These are phyloP conservation scores for Chimonanthus salicifolius DNA, from an alignment of 164 flowering plant genomes.

Conservation along the genomic window DNA sequence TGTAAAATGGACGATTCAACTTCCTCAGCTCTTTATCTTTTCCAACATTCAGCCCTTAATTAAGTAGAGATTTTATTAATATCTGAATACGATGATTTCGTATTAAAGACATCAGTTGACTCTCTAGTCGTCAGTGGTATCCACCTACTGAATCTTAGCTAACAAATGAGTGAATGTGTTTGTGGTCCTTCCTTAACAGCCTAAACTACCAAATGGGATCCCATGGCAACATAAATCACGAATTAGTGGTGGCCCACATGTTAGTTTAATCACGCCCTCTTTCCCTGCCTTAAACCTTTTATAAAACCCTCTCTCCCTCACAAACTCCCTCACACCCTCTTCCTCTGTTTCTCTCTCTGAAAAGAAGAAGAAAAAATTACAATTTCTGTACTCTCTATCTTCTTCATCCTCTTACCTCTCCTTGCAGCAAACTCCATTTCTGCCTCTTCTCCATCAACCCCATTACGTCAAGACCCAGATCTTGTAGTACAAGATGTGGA, in stretches of 20 bases:
- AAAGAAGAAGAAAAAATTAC: slow-evolving; percentile 20
- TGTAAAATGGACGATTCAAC: no score
- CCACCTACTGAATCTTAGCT: no score
- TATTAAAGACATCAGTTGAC: no score
- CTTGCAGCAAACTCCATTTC: slow-evolving; percentile 24
- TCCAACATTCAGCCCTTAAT: no score
- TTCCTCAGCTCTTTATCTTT: no score
- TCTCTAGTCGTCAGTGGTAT: no score
- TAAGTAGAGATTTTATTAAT: no score
- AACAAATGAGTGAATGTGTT: no score
- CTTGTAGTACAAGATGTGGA: slow-evolving; percentile 49
- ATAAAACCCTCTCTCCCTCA: slow-evolving; percentile 14
- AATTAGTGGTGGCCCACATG: slow-evolving; percentile 30
- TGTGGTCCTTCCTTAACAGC: background rate
- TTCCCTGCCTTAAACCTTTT: slow-evolving; percentile 24
- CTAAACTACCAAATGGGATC: background rate
- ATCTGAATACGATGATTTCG: no score
- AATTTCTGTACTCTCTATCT: background rate
- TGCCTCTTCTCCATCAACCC: slow-evolving; percentile 16
- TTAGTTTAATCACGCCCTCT: slow-evolving; percentile 33
- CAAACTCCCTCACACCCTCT: background rate
- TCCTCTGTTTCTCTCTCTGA: background rate
- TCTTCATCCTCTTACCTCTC: slow-evolving; percentile 14
- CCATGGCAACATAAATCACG: slow-evolving; percentile 36
- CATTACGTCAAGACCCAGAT: slow-evolving; percentile 45